phyloP scores from a whole-genome alignment of 192 early-diverging fungal genomes.

The Bifiguratus adelaidae region DNA sequence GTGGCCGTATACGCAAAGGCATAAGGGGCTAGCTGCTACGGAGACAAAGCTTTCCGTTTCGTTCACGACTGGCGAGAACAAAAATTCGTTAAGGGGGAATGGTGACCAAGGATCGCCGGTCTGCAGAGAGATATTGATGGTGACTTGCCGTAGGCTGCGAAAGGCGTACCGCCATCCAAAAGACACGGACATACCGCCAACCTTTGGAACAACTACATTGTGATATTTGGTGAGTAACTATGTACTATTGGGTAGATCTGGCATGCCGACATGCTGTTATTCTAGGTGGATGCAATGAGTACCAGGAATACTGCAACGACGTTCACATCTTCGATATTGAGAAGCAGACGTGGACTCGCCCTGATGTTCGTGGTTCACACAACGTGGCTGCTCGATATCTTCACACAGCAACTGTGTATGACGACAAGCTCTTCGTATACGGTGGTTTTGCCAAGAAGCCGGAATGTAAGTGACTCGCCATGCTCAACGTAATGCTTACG shows the following conservation, averaged over 20 bases:
- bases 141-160: slow-evolving; percentile 25
- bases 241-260: not conserved
- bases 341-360: slow-evolving; percentile 37
- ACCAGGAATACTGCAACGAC: slow-evolving; percentile 40
- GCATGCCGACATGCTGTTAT: not conserved
- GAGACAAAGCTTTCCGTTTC: no score
- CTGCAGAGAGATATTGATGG: no score
- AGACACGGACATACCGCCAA: slow-evolving; percentile 48
- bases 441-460: slow-evolving; percentile 46
- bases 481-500: not conserved
- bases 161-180: slow-evolving; percentile 40
- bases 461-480: slow-evolving; percentile 26
- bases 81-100: no score
- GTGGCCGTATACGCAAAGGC: no score
- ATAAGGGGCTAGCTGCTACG: no score
- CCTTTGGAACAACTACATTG: slow-evolving; percentile 37
- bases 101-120: no score
- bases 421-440: slow-evolving; percentile 47
- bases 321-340: slow-evolving; percentile 42
- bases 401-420: slow-evolving; percentile 45
- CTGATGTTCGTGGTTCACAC: slow-evolving; percentile 30
- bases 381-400: slow-evolving; percentile 36
- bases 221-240: slow-evolving; percentile 33
- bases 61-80: no score
- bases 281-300: slow-evolving; percentile 40